A percentile compares a stretch with the other conserved stretches of the same genome.
phyloP scores from a whole-genome alignment of 768 basidiomycete species.

The Leccinum variicolor region DNA sequence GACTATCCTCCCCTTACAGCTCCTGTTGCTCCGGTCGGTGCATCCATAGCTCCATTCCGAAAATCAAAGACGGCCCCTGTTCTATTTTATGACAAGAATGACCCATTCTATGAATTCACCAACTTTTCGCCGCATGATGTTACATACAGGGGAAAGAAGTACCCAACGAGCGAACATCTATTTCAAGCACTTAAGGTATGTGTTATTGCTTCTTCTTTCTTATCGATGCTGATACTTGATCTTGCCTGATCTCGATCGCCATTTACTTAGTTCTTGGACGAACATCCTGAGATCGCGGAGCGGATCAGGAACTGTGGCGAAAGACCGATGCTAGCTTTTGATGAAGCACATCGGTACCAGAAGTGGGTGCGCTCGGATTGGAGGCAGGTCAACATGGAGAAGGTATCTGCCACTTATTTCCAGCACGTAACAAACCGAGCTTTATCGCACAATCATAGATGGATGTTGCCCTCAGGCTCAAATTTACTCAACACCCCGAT shows the following conservation, averaged over 20 bases:
- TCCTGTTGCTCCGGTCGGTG: conserved; percentile 25
- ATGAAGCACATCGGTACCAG: conserved; percentile 63
- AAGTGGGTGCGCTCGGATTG: conserved; percentile 63
- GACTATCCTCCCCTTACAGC: conserved; percentile 34
- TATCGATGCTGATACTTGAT: background rate
- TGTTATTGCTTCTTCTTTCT: background rate
- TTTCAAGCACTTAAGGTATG: conserved; percentile 71
- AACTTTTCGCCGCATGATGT: conserved; percentile 71
- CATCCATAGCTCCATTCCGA: conserved; percentile 29
- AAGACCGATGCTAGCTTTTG: conserved; percentile 59
- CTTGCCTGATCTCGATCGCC: background rate
- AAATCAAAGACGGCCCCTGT: conserved; percentile 36
- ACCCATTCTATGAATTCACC: conserved; percentile 68
- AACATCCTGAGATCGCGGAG: conserved; percentile 62
- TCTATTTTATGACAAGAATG: conserved; percentile 61
- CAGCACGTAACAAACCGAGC: background rate
- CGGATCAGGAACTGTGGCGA: conserved; percentile 64
- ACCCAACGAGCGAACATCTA: conserved; percentile 75
- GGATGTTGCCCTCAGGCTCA: conserved; percentile 61
- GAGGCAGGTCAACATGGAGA: conserved; percentile 64
- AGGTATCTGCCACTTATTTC: conserved; percentile 35
- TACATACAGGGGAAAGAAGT: conserved; percentile 56
- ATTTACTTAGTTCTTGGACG: conserved; percentile 50
- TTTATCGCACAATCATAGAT: conserved; percentile 42
- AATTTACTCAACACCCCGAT: conserved; percentile 68